These are phyloP conservation scores for Backusella luteola DNA, from an alignment of 192 early-diverging fungal genomes.

Conservation along the genomic window DNA sequence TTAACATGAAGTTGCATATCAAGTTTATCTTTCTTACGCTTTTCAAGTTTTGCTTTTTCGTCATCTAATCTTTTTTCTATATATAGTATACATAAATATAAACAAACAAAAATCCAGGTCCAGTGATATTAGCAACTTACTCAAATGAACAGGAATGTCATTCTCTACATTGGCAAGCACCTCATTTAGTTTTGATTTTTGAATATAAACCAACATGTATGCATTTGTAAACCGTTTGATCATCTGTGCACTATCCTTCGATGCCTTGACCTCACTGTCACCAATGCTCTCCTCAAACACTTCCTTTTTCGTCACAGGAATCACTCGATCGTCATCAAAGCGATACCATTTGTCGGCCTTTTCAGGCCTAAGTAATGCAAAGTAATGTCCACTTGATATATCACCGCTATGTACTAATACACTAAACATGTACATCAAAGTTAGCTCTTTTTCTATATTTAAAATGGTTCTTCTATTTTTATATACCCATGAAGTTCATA, in stretches of 20 bases:
- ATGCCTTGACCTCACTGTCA: constrained; percentile 51
- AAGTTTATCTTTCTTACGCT: constrained; percentile 62
- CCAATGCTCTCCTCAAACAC: constrained; percentile 96
- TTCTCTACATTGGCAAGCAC: constrained; percentile 64
- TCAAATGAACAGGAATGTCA: constrained; percentile 77
- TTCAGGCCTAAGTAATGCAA: constrained; percentile 83
- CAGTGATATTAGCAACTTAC: constrained; percentile 26
- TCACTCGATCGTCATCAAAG: constrained; percentile 97
- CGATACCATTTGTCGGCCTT: constrained; percentile 84
- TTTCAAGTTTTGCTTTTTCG: constrained; percentile 63
- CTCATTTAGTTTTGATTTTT: constrained; percentile 67
- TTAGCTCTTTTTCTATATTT: neutral
- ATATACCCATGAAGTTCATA: constrained; percentile 86
- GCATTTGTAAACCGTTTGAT: constrained; percentile 92
- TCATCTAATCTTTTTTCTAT: constrained; percentile 53
- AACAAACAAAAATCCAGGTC: neutral
- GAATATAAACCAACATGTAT: constrained; percentile 98
- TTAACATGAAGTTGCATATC: constrained; percentile 71
- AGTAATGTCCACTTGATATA: constrained; percentile 93
- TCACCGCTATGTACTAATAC: constrained; percentile 97
- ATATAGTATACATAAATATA: neutral
- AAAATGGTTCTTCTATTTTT: neutral
- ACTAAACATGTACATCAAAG: constrained; percentile 33
- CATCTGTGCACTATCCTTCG: constrained; percentile 40
- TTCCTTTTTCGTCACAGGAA: constrained; percentile 74